phyloP scores from a whole-genome alignment of 2,329 filamentous ascomycete species.

The Aspergillus pseudoterreus region DNA sequence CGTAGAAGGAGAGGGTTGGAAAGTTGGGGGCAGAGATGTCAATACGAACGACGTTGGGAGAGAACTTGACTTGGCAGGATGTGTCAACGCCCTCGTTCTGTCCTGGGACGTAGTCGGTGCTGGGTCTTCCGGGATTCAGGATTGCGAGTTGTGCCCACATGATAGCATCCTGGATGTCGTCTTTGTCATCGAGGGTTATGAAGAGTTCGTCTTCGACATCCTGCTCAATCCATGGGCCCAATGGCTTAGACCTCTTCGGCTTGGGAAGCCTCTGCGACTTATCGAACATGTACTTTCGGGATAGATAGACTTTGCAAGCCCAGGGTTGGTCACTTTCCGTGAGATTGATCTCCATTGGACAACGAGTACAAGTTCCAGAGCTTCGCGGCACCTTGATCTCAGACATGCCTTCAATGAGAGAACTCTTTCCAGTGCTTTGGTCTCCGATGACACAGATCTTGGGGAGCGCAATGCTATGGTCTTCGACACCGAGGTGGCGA shows the following conservation, averaged over 20 bases:
- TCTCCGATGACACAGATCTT: conserved; percentile 82
- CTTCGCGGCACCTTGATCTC: conserved; percentile 70
- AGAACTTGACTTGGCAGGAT: conserved; percentile 61
- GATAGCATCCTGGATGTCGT: conserved; percentile 64
- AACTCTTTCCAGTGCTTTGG: conserved; percentile 80
- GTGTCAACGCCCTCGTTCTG: conserved; percentile 35
- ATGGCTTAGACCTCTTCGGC: conserved; percentile 51
- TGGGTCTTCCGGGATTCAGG: conserved; percentile 61
- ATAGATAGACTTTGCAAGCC: conserved; percentile 65
- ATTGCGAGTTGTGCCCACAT: conserved; percentile 73
- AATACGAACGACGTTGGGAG: conserved; percentile 74
- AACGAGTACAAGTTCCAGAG: conserved; percentile 72
- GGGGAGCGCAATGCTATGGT: conserved; percentile 63
- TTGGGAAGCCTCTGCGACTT: conserved; percentile 32
- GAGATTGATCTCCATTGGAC: conserved; percentile 74
- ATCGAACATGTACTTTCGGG: conserved; percentile 60
- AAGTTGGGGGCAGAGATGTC: conserved; percentile 69
- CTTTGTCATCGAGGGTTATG: conserved; percentile 58
- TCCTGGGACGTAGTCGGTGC: conserved; percentile 53
- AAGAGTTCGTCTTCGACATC: conserved; percentile 54
- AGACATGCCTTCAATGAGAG: conserved; percentile 56
- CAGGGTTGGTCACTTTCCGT: conserved; percentile 55
- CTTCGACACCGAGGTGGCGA: conserved; percentile 67
- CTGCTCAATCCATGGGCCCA: conserved; percentile 63
- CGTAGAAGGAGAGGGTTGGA: conserved; percentile 76